Base-by-base conservation (phyloP, 2,329 filamentous ascomycete species). In the Coniochaeta sp. region DNA sequence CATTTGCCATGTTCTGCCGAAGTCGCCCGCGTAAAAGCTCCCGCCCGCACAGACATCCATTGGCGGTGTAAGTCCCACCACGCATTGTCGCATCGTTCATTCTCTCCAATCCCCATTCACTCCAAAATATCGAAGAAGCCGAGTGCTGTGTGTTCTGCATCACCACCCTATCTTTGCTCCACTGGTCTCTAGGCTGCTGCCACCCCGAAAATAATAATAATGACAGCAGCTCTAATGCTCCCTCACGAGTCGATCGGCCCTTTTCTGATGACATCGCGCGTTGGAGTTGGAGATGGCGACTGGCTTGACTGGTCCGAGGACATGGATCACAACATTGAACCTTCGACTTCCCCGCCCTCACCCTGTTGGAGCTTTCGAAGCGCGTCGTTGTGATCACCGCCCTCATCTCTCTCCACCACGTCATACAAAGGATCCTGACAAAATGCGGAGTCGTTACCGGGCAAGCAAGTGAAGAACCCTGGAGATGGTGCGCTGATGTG, bases 241-340 rank as follows among this genome's bases (percentile, higher is more conserved):
- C 8, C 30, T 20, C 45, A 18, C 31, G 28, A 51, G 40, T 30
- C 27, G 50, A 51, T 51, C 50, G 50, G 50, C 50, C 50, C 50
- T 32, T 51, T 51, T 51, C 50, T 51, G 50, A 35, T 48, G 24
- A 35, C 42, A 48, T 51, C 18, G 38, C 38, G 38, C 38, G 38
- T 42, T 42, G 38, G 38, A 26, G 38, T 24, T 40, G 35, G n/a
- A 30, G 8, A 8, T 14, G 22, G 33, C 6, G 26, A 27, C 27
- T 48, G 27, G 24, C 49, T 46, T 10, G 35, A 38, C 33, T 14
- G 49, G 49, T 22, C 8, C n/a, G 16, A 12, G 18, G 16, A 46
- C 24, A 28, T 51, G 38, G 49, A 33, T 30, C 18, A 20, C 24
- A 45, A 51, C 33, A 28, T 40, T 47, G 49, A 10, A 26, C 38